Evolutionary conservation across 2,329 filamentous ascomycete genomes (phyloP).

Genomic region (Biscogniauxia marginata): DNA sequence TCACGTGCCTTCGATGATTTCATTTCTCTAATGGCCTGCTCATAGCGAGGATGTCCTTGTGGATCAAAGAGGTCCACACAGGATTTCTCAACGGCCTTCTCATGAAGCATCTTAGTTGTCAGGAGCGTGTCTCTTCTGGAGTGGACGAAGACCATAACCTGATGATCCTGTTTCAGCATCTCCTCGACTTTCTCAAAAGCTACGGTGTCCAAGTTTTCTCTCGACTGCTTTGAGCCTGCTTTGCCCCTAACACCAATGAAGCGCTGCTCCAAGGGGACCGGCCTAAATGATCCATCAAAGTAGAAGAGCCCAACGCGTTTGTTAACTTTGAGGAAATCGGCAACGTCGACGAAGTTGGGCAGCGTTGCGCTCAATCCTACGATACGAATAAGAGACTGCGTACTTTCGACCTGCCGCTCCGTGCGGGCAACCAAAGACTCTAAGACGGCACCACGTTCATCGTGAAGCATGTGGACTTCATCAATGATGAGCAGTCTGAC

Average conservation of each 20-base stretch:
- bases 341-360: conserved; percentile 94
- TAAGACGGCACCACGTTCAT: conserved; percentile 92
- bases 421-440: conserved; percentile 95
- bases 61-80: conserved; percentile 84
- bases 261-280: conserved; percentile 94
- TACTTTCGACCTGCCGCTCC: conserved; percentile 94
- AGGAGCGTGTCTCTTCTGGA: conserved; percentile 90
- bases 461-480: conserved; percentile 98
- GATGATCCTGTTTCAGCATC: conserved; percentile 89
- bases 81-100: conserved; percentile 80
- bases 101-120: conserved; percentile 80
- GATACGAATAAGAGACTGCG: conserved; percentile 94
- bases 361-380: conserved; percentile 93
- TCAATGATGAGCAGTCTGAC: conserved; percentile 95
- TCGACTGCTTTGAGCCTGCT: conserved; percentile 72
- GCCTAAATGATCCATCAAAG: conserved; percentile 93
- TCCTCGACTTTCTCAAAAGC: conserved; percentile 93
- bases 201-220: conserved; percentile 83
- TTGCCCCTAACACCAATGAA: conserved; percentile 97
- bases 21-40: conserved; percentile 77
- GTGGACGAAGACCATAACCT: conserved; percentile 99
- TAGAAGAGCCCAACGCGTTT: conserved; percentile 91
- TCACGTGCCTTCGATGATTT: conserved; percentile 83
- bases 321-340: conserved; percentile 96
- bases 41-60: conserved; percentile 72